These are phyloP conservation scores for Adiantum capillusveneris DNA, from an alignment of 75 land plant species.

Conservation along the genomic window DNA sequence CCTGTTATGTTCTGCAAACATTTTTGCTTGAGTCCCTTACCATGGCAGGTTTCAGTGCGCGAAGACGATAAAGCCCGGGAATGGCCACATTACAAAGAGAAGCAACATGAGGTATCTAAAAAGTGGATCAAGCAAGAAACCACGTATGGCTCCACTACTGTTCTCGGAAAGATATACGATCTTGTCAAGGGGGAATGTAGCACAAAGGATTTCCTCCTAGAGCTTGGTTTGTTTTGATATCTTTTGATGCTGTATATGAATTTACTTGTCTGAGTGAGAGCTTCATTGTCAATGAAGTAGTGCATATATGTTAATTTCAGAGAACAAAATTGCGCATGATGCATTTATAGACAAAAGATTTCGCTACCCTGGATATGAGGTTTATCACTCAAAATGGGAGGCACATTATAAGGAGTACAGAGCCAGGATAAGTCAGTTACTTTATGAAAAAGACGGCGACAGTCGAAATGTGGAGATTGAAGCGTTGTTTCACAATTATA, in stretches of 20 bases:
- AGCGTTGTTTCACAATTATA: not conserved
- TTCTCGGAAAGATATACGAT: slow-evolving; percentile 58
- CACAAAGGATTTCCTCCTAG: not conserved
- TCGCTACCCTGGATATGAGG: not conserved
- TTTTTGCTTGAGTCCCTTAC: too few relatives aligned
- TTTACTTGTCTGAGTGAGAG: not conserved
- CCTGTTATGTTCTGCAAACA: too few relatives aligned
- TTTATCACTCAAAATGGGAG: not conserved
- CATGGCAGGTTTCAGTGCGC: slow-evolving; percentile 42
- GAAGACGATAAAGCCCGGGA: slow-evolving; percentile 17
- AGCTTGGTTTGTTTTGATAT: not conserved
- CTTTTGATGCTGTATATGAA: not conserved
- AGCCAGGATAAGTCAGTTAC: not conserved
- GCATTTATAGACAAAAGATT: not conserved
- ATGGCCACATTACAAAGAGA: slow-evolving; percentile 51
- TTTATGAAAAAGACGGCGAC: not conserved
- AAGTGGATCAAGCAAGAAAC: not conserved
- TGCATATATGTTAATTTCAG: not conserved
- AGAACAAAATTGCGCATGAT: not conserved
- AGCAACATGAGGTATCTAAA: not conserved
- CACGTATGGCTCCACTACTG: slow-evolving; percentile 39
- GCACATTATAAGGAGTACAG: not conserved
- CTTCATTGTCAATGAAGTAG: not conserved
- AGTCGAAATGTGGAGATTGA: not conserved
- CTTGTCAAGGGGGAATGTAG: not conserved